Evolutionary conservation across 495 filamentous ascomycete species (phyloP).

Genomic region (Penicillium lagena): DNA sequence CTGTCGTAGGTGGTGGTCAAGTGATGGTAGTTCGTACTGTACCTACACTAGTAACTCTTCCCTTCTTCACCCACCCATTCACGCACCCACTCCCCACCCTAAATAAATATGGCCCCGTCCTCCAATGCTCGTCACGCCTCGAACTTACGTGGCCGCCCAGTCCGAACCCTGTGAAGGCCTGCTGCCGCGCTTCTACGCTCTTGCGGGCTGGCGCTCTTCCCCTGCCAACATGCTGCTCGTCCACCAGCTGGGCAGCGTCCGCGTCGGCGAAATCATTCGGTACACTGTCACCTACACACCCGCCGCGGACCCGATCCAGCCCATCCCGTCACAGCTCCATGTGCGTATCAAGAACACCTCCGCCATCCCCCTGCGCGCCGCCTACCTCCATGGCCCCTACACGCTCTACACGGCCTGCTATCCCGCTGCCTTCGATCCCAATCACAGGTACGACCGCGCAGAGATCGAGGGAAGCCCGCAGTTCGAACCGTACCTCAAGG

Average conservation of each 20-base stretch:
- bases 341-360: constrained; percentile 90
- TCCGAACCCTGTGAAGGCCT: constrained; percentile 7
- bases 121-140: constrained; percentile 45
- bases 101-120: constrained; percentile 13
- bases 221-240: constrained; percentile 70
- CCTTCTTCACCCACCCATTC: neutral
- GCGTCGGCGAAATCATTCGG: constrained; percentile 84
- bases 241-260: constrained; percentile 82
- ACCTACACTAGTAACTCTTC: no score
- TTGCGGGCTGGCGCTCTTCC: constrained; percentile 32
- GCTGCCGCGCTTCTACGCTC: constrained; percentile 23
- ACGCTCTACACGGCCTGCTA: constrained; percentile 81
- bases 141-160: constrained; percentile 43
- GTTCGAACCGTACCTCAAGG: constrained; percentile 94
- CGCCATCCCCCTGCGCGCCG: constrained; percentile 81
- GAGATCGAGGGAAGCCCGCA: constrained; percentile 63
- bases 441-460: constrained; percentile 58
- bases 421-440: constrained; percentile 71
- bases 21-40: no score
- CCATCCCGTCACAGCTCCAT: constrained; percentile 68
- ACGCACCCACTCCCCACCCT: no score
- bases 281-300: constrained; percentile 94
- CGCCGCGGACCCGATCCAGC: constrained; percentile 78
- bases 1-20: no score
- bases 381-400: constrained; percentile 94